These are phyloP conservation scores for Globisporangium radiosum DNA, from an alignment of 352 stramenopile genomes.

Conservation along the genomic window DNA sequence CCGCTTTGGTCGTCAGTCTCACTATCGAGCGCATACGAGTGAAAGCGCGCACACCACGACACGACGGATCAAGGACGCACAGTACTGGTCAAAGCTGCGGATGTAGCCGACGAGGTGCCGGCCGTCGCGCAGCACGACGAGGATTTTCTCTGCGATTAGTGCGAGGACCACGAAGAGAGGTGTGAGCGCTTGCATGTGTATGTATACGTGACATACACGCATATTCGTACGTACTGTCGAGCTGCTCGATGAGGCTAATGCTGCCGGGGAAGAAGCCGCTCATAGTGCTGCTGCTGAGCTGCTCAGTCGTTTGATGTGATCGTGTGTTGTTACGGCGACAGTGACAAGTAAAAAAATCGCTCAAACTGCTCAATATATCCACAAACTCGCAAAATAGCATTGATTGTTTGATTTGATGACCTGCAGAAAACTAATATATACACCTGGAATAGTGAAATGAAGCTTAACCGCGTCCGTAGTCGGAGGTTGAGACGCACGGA, in stretches of 20 bases:
- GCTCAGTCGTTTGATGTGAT: not conserved
- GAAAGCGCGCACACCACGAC: too few relatives aligned
- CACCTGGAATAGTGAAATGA: too few relatives aligned
- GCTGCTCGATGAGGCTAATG: conserved; percentile 78
- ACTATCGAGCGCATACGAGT: too few relatives aligned
- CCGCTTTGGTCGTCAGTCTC: too few relatives aligned
- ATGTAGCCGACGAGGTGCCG: conserved; percentile 91
- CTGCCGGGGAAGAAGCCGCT: conserved; percentile 73
- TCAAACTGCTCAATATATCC: too few relatives aligned
- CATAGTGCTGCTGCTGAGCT: conserved; percentile 29
- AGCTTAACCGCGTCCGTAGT: too few relatives aligned
- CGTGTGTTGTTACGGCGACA: not conserved
- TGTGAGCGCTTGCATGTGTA: not conserved
- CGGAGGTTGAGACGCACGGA: too few relatives aligned
- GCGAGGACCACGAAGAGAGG: not conserved
- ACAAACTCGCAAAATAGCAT: too few relatives aligned
- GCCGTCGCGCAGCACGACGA: conserved; percentile 93
- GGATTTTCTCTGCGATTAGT: conserved; percentile 59
- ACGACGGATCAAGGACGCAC: conserved; percentile 28
- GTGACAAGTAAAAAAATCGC: not conserved
- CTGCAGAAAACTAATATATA: too few relatives aligned
- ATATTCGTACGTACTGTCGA: conserved; percentile 57
- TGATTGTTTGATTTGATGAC: too few relatives aligned
- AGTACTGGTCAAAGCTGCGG: conserved; percentile 86
- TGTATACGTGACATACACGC: not conserved